Conservation (phyloP, 208 protist species). For the Leishmania mexicana region DNA sequence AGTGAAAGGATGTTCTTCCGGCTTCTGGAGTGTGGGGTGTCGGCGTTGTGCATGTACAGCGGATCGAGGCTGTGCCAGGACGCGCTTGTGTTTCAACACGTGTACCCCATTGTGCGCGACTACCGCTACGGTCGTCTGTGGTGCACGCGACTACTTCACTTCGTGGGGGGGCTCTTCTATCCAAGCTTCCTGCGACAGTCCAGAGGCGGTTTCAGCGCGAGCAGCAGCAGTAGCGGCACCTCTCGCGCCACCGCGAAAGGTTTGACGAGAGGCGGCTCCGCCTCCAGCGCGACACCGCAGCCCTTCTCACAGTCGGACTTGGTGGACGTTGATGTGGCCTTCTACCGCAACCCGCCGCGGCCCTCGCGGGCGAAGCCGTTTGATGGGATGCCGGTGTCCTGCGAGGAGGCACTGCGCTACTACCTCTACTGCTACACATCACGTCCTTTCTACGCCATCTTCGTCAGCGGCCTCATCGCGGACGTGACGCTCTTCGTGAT, state of each 20-base stretch:
- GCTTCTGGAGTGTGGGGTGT: conserved; percentile 56
- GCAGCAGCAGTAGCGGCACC: neutral
- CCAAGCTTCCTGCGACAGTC: conserved; percentile 37
- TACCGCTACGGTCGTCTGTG: conserved; percentile 63
- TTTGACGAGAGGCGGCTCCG: neutral
- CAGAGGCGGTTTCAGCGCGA: conserved; percentile 1
- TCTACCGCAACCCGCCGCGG: conserved; percentile 16
- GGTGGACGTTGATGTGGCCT: conserved; percentile 10
- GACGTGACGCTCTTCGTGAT: conserved; percentile 44
- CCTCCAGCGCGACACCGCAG: neutral
- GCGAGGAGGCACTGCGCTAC: conserved; percentile 45
- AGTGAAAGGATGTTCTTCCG: conserved; percentile 48
- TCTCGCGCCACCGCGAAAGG: neutral
- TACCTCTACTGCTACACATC: conserved; percentile 48
- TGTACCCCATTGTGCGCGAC: conserved; percentile 57
- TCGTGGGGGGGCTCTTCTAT: conserved; percentile 26
- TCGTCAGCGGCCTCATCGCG: conserved; percentile 44
- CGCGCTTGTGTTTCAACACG: conserved; percentile 55
- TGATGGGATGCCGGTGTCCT: conserved; percentile 36
- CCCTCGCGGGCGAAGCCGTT: conserved; percentile 27
- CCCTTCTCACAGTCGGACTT: neutral
- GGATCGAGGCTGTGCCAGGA: conserved; percentile 38
- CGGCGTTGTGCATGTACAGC: conserved; percentile 36
- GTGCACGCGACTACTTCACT: conserved; percentile 43
- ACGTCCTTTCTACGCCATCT: conserved; percentile 41